Conservation (phyloP, 305 asterid species). For the Fraxinus greggii region DNA sequence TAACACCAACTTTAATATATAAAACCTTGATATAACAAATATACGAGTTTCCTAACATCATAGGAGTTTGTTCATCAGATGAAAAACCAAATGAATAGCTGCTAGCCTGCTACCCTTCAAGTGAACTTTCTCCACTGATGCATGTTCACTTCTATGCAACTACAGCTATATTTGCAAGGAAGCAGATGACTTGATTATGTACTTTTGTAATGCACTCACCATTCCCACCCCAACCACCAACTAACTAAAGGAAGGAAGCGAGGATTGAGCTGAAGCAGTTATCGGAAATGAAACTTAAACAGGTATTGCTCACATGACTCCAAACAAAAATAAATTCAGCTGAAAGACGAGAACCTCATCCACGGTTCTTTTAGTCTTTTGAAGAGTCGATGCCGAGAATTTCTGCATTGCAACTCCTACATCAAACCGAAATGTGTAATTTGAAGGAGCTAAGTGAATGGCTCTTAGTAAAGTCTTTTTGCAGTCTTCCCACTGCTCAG, state of each 20-base stretch:
- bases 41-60: not conserved
- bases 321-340: not conserved
- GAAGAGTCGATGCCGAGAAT: slow-evolving; percentile 95
- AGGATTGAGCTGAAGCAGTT: slow-evolving; percentile 15
- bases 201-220: slow-evolving; percentile 7
- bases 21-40: not conserved
- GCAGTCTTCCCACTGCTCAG: slow-evolving; percentile 99
- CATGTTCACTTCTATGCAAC: not conserved
- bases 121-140: not conserved
- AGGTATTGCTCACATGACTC: slow-evolving; percentile 3
- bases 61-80: not conserved
- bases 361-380: slow-evolving; percentile 83
- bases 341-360: slow-evolving; percentile 63
- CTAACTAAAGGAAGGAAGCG: not conserved
- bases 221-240: slow-evolving; percentile 1
- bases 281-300: not conserved
- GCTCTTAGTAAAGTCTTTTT: slow-evolving; percentile 90
- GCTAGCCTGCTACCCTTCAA: not conserved
- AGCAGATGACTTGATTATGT: slow-evolving; percentile 8
- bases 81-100: slow-evolving; percentile 2
- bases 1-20: not conserved
- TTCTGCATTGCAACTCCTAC: slow-evolving; percentile 91
- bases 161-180: not conserved
- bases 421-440: slow-evolving; percentile 86
- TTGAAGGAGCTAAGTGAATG: slow-evolving; percentile 95